These are phyloP conservation scores for Alternaria ethzedia DNA, from an alignment of 2,329 filamentous ascomycete genomes.

Conservation along the genomic window DNA sequence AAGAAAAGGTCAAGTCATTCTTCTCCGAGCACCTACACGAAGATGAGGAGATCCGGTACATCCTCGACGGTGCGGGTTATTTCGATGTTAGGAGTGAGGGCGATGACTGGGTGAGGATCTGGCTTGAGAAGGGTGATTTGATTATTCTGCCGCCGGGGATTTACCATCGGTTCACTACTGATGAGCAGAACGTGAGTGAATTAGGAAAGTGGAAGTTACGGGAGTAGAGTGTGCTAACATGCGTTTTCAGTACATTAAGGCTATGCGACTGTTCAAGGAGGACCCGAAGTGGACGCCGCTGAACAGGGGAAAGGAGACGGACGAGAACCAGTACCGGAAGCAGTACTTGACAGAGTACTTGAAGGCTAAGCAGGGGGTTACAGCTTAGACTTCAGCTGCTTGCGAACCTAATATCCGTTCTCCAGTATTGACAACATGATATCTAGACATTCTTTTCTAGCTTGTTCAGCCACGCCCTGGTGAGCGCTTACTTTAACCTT, in stretches of 20 bases:
- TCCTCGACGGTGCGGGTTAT: constrained; percentile 84
- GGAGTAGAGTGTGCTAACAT: constrained; percentile 20
- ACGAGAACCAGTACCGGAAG: constrained; percentile 78
- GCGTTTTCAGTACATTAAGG: constrained; percentile 78
- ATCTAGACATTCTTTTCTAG: neutral
- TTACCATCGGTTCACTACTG: constrained; percentile 96
- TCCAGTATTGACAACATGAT: neutral
- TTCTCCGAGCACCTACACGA: constrained; percentile 97
- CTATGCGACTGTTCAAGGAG: constrained; percentile 96
- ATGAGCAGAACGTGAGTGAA: constrained; percentile 78
- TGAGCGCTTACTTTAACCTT: neutral
- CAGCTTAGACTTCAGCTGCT: constrained; percentile 7
- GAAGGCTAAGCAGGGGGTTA: constrained; percentile 28
- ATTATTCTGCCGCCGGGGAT: constrained; percentile 94
- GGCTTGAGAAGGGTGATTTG: constrained; percentile 83
- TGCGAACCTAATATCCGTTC: neutral
- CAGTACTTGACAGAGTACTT: constrained; percentile 80
- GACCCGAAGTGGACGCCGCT: constrained; percentile 98
- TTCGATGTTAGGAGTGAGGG: constrained; percentile 87
- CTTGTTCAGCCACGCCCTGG: too few relatives aligned
- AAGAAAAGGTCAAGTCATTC: constrained; percentile 91
- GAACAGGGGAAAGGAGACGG: constrained; percentile 78
- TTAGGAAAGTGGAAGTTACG: fast-evolving
- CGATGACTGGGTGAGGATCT: constrained; percentile 89
- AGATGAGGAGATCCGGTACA: constrained; percentile 97